These are phyloP conservation scores for Pleurostoma richardsiae DNA, from an alignment of 2,329 filamentous ascomycete genomes.

Conservation along the genomic window DNA sequence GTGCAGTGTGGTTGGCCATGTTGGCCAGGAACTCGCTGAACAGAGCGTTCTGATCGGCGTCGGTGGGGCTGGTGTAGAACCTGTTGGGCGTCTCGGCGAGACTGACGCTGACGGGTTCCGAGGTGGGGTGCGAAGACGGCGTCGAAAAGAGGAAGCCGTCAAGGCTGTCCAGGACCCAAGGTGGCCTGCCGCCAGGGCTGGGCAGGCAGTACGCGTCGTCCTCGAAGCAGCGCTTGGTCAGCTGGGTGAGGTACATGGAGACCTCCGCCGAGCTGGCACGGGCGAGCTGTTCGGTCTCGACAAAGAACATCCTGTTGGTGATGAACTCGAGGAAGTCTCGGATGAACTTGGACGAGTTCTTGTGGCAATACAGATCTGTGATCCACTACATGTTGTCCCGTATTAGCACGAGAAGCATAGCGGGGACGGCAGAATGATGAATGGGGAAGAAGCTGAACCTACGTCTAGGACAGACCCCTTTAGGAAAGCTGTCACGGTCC, in stretches of 20 bases:
- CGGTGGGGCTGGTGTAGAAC: conserved; percentile 6
- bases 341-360: conserved; percentile 9
- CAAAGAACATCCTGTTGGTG: conserved; percentile 10
- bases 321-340: conserved; percentile 11
- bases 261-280: conserved; percentile 11
- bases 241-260: conserved; percentile 5
- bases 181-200: background rate
- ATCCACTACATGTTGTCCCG: conserved; percentile 4
- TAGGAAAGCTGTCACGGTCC: conserved; percentile 7
- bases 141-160: conserved; percentile 1
- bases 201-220: conserved; percentile 8
- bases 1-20: background rate
- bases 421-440: background rate
- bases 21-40: background rate
- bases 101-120: background rate
- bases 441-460: background rate
- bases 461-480: conserved; percentile 9
- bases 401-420: too few species aligned
- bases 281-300: conserved; percentile 6
- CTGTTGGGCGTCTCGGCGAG: background rate
- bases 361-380: conserved; percentile 8
- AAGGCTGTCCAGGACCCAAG: conserved; percentile 4
- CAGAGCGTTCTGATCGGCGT: conserved; percentile 3
- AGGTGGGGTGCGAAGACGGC: background rate
- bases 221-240: conserved; percentile 7